Base-by-base conservation (phyloP, 2,329 filamentous ascomycete species). In the Fusarium dlaminii region DNA sequence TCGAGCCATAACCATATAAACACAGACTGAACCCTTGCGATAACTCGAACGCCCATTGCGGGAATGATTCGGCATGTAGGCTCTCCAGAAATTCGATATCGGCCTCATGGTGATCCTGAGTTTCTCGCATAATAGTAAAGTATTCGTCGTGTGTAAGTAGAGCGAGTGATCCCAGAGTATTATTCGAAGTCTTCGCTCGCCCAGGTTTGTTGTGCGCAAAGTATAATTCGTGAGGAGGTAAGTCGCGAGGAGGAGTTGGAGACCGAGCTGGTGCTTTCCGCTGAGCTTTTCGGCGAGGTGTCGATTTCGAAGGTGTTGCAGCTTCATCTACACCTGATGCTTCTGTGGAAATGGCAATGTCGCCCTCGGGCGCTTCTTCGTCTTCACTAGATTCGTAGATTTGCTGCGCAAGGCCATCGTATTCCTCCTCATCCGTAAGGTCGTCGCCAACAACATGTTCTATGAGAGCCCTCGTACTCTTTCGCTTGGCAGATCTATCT, bases 131-230 rank as follows among this genome's bases (percentile, higher is more conserved):
- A 48, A 84, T 74, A 49, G 89, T 87, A 77, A 97, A 97, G 82
- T 96, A 99, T 80, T 98, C 94, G 65, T 98, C 95, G 79, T 98
- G 95, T 4, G 93, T 95, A 64, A 98, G 90, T 17, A 98, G 86
- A 8, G 90, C 86, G 39, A 97, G 85, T 9, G 92, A 91, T 2
- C 92, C 88, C 10, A 98, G 86, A 0, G 91, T 97, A 74, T 96
- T 96, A 80, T 94, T 93, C 4, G 95, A 98, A 0, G 96, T 98
- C 82, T 95, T 95, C 49, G 90, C 87, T 8, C 91, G 89, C 5
- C 94, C 95, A 1, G 94, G 91, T 54, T 94, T 92, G 80, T 97
- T 98, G 79, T 98, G 94, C 79, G 92, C 94, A 82, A 99, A 98
- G 84, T 97, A 99, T 75, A 93, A 90, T 81, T 98, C 96, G 79